Base-by-base conservation (phyloP, 331 rosid genomes). In the Spiraea crenata region DNA sequence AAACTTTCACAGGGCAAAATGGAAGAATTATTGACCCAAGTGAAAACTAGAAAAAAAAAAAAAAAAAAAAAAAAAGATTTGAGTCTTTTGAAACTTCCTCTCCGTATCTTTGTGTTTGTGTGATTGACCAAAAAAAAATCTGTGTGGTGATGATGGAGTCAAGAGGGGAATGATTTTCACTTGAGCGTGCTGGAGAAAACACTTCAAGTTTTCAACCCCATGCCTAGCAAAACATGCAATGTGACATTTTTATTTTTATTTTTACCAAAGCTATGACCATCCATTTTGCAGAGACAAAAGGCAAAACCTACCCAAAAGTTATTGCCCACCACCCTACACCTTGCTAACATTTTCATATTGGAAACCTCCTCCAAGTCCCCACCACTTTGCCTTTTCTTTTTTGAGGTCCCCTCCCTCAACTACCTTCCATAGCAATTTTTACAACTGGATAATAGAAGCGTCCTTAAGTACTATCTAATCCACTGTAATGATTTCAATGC, bases 141-240 rank as follows among this genome's bases (percentile, higher is more conserved):
- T 66, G 59, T 69, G 69, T 45, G 73, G 64, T 54, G 38, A 79
- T 50, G 81, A 86, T 71, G 78, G 65, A 79, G 79, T 73, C 77
- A 81, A 73, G 44, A 38, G 73, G 39, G 74, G 39, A 77, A 86
- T 82, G 84, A 84, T 86, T 74, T 81, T 54, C 76, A 74, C 74
- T 79, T 42, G 78, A 79, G 78, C 69, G 20, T 71, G 82, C 64
- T 74, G 76, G 77, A 76, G 59, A 83, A 73, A 71, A 74, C 58
- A 77, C 74, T 54, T 67, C 34, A 39, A 72, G 31, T 25, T 25
- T 25, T 25, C 31, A 25, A 25, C 31, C 66, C 54, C 72, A 65
- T 85, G 81, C 69, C 57, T 69, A n/a, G 25, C 72, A 57, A 80
- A 69, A 69, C 42, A 54, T 57, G 80, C 69, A 57, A 49, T 20